phyloP scores from a whole-genome alignment of 1,139 yeast species.

The Pichia sp. region DNA sequence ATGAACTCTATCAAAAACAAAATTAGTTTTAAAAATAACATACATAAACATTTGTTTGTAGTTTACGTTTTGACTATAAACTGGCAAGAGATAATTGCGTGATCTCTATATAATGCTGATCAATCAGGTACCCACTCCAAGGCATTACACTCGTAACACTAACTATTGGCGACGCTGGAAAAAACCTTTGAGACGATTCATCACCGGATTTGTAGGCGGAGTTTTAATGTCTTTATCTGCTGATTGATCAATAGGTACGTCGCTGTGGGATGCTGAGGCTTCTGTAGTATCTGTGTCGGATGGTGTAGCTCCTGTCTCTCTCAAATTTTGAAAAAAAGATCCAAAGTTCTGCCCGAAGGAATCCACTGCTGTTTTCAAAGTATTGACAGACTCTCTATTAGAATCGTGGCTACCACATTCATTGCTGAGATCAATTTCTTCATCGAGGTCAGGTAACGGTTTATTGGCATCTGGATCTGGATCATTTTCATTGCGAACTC shows the following conservation, averaged over 20 bases:
- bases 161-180: neutral
- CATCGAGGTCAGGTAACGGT: too few relatives aligned
- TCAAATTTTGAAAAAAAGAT: constrained; percentile 1
- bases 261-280: neutral
- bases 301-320: neutral
- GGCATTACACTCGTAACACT: too few relatives aligned
- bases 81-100: too few relatives aligned
- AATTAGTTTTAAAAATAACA: too few relatives aligned
- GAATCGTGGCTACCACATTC: neutral
- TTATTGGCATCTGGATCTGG: too few relatives aligned
- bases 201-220: neutral
- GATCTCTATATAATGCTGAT: too few relatives aligned
- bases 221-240: neutral
- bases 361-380: neutral
- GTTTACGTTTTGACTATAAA: too few relatives aligned
- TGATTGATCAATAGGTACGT: neutral
- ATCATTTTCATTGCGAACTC: neutral
- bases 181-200: neutral
- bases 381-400: neutral
- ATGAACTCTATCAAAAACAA: too few relatives aligned
- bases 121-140: too few relatives aligned
- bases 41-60: too few relatives aligned
- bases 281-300: neutral
- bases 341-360: constrained; percentile 5
- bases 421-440: neutral